Evolutionary conservation across 1,284 basidiomycete genomes (phyloP).

Genomic region (Irpex rosettiformis): DNA sequence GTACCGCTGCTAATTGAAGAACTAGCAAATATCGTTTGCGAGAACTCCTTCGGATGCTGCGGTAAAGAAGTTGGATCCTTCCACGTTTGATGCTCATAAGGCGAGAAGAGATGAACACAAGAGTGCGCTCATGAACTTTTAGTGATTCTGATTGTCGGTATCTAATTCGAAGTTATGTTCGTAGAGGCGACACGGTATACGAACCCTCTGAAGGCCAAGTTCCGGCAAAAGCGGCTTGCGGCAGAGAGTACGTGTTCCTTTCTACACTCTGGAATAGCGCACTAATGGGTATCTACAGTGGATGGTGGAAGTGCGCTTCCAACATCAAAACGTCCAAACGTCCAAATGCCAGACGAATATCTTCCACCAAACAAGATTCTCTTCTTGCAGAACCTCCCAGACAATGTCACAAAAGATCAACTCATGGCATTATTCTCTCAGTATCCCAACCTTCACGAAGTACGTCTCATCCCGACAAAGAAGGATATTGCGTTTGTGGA

Average conservation of each 20-base stretch:
- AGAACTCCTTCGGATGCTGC: conserved; percentile 86
- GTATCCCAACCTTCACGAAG: conserved; percentile 93
- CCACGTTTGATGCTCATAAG: conserved; percentile 76
- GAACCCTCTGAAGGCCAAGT: conserved; percentile 85
- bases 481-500: conserved; percentile 97
- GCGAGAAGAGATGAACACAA: conserved; percentile 72
- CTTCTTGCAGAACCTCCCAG: conserved; percentile 96
- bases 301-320: conserved; percentile 67
- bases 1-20: conserved; percentile 3
- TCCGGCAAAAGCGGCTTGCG: conserved; percentile 75
- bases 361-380: conserved; percentile 98
- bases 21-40: conserved; percentile 92
- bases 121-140: conserved; percentile 46
- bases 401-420: conserved; percentile 85
- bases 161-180: too few species aligned
- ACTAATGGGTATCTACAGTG: conserved; percentile 38
- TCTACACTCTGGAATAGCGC: background rate
- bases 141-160: too few species aligned
- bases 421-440: conserved; percentile 87
- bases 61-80: conserved; percentile 68
- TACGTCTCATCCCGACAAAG: conserved; percentile 94
- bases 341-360: conserved; percentile 99
- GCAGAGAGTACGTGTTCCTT: conserved; percentile 55
- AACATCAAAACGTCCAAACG: conserved; percentile 70
- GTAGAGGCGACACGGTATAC: conserved; percentile 77